Conservation (phyloP, 164 flowering plant species). For the Akebia trifoliata region DNA sequence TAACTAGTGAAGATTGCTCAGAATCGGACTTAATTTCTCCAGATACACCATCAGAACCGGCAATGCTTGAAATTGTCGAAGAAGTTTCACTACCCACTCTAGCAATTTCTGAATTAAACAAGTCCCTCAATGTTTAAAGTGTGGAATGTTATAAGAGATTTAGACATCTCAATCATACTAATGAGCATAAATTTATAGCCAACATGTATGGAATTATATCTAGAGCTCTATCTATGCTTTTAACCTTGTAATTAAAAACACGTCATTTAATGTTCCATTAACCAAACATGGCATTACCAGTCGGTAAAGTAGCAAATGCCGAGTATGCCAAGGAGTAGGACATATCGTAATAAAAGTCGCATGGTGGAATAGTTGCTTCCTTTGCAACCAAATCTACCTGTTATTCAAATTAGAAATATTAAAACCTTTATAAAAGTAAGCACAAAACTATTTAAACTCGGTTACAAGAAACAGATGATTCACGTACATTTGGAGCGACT, state of each 20-base stretch:
- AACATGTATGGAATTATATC: too few relatives aligned
- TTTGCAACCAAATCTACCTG: constrained; percentile 39
- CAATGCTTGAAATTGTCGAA: constrained; percentile 35
- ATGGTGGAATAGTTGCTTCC: constrained; percentile 19
- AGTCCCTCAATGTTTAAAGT: not conserved
- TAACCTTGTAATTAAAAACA: not conserved
- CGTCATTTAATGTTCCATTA: not conserved
- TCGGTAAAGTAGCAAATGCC: constrained; percentile 31
- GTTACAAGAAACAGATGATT: too few relatives aligned
- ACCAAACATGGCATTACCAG: constrained; percentile 19
- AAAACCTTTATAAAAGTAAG: too few relatives aligned
- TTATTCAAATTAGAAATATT: too few relatives aligned
- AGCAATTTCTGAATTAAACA: not conserved
- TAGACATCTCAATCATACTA: too few relatives aligned
- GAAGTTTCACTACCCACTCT: constrained; percentile 20
- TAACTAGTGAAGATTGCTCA: constrained; percentile 7
- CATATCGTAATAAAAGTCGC: constrained; percentile 63
- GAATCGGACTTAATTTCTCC: constrained; percentile 17
- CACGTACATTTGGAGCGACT: constrained; percentile 41
- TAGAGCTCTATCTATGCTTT: too few relatives aligned
- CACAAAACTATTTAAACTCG: too few relatives aligned
- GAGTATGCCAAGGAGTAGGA: constrained; percentile 39
- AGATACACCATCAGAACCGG: constrained; percentile 7
- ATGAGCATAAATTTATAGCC: too few relatives aligned
- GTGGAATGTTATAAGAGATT: too few relatives aligned